Evolutionary conservation across 2,329 filamentous ascomycete species (phyloP).

Genomic region (Epichloe typhina): DNA sequence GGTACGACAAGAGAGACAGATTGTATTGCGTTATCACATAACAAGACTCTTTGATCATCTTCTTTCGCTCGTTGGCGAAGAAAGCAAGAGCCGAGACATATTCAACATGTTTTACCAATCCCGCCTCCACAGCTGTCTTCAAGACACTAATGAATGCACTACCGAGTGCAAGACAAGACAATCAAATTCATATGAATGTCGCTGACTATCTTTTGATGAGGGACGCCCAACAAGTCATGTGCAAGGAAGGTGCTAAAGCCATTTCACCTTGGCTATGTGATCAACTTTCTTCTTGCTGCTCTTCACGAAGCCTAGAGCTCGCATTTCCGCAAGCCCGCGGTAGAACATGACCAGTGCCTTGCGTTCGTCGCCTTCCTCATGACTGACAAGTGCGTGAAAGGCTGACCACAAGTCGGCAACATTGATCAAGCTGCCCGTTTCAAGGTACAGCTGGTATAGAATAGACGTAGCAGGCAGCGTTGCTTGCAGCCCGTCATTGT

Average conservation of each 20-base stretch:
- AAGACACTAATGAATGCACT: neutral
- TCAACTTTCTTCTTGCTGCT: conserved; percentile 83
- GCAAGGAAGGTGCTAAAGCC: conserved; percentile 32
- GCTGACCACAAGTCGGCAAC: conserved; percentile 69
- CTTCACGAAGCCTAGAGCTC: conserved; percentile 77
- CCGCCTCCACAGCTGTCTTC: neutral
- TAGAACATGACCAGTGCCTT: conserved; percentile 68
- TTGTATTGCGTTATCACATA: neutral
- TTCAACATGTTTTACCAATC: neutral
- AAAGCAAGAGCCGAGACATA: conserved; percentile 1
- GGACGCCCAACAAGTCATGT: neutral
- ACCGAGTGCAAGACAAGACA: neutral
- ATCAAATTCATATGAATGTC: neutral
- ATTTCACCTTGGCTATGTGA: conserved; percentile 82
- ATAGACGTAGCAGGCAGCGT: conserved; percentile 59
- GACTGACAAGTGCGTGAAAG: conserved; percentile 49
- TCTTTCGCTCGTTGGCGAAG: neutral
- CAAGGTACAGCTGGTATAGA: conserved; percentile 66
- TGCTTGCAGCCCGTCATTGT: conserved; percentile 36
- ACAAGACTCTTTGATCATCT: neutral
- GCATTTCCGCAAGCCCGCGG: conserved; percentile 69
- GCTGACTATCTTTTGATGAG: too few relatives aligned
- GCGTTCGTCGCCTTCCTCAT: conserved; percentile 37
- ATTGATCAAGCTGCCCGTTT: conserved; percentile 66
- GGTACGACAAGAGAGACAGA: neutral